A percentile compares a stretch with the other conserved stretches of the same genome.
Conservation (phyloP, 1,284 basidiomycete genomes). For the Violaceomyces palustris region DNA sequence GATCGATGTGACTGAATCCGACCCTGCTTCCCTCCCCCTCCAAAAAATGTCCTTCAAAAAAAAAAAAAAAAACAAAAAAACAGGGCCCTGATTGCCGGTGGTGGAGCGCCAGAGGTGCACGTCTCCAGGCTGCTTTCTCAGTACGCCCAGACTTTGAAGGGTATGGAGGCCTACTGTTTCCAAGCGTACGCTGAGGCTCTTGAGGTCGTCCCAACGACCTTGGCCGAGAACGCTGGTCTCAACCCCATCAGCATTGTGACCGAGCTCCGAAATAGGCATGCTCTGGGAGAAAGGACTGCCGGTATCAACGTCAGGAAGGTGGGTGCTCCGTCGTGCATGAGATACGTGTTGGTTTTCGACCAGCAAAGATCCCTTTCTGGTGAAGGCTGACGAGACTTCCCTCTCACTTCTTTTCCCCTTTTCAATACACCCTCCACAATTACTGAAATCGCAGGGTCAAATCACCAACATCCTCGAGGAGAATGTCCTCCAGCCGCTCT, state of each 20-base stretch:
- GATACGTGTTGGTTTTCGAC: neutral
- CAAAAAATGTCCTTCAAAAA: too few species aligned
- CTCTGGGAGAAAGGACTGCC: constrained; percentile 85
- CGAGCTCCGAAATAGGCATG: constrained; percentile 92
- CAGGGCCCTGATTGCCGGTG: constrained; percentile 91
- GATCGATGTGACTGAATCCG: neutral
- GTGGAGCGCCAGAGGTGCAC: constrained; percentile 96
- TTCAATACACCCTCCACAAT: neutral
- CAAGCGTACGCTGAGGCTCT: constrained; percentile 96
- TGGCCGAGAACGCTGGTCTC: constrained; percentile 96
- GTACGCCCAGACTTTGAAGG: constrained; percentile 87
- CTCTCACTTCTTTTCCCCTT: neutral
- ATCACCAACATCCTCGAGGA: constrained; percentile 96
- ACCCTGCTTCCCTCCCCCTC: constrained; percentile 2
- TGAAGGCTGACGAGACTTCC: neutral
- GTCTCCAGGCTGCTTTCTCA: constrained; percentile 89
- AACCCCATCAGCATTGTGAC: constrained; percentile 98
- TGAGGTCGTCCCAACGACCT: constrained; percentile 94
- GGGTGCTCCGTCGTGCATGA: neutral
- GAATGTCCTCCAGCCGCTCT: constrained; percentile 90
- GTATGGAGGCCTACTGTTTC: constrained; percentile 99
- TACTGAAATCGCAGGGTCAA: constrained; percentile 63
- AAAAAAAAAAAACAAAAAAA: too few species aligned
- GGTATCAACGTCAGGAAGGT: constrained; percentile 79
- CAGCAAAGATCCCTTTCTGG: neutral